These are phyloP conservation scores for Phytopythium helicoides DNA, from an alignment of 352 stramenopile species.

Conservation along the genomic window DNA sequence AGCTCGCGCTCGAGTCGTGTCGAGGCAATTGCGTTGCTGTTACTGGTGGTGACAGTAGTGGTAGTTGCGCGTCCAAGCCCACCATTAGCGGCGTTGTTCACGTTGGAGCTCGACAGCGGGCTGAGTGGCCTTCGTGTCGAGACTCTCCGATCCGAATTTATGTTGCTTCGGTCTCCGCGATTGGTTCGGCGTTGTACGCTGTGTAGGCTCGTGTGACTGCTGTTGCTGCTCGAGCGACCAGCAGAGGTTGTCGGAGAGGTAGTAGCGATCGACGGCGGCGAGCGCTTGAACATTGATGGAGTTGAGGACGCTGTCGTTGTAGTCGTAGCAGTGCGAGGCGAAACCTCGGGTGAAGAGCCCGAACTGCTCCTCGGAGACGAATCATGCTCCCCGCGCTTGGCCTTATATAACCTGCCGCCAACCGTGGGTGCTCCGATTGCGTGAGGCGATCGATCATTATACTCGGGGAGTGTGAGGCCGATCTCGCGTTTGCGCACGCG, in stretches of 20 bases:
- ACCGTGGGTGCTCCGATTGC: slow-evolving; percentile 9
- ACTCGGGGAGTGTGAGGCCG: slow-evolving; percentile 20
- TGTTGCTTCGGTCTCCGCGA: slow-evolving; percentile 24
- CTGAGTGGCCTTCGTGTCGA: neutral
- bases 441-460: slow-evolving; percentile 21
- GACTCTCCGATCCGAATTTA: slow-evolving; percentile 9
- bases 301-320: slow-evolving; percentile 61
- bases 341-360: slow-evolving; percentile 6
- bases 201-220: slow-evolving; percentile 23
- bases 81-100: slow-evolving; percentile 15
- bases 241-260: slow-evolving; percentile 19
- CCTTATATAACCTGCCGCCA: slow-evolving; percentile 20
- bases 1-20: slow-evolving; percentile 52
- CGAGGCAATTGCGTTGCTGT: slow-evolving; percentile 17
- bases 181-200: slow-evolving; percentile 22
- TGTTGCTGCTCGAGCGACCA: slow-evolving; percentile 23
- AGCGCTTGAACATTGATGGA: slow-evolving; percentile 36
- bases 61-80: too few relatives aligned
- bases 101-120: slow-evolving; percentile 24
- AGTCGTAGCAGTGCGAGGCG: slow-evolving; percentile 17
- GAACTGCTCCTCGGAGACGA: slow-evolving; percentile 6
- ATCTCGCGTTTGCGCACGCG: slow-evolving; percentile 28
- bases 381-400: slow-evolving; percentile 15
- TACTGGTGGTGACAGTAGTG: neutral
- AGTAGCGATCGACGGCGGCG: slow-evolving; percentile 24